Base-by-base conservation (phyloP, 805 yeast genomes). In the Sugiyamaella lignohabitans region DNA sequence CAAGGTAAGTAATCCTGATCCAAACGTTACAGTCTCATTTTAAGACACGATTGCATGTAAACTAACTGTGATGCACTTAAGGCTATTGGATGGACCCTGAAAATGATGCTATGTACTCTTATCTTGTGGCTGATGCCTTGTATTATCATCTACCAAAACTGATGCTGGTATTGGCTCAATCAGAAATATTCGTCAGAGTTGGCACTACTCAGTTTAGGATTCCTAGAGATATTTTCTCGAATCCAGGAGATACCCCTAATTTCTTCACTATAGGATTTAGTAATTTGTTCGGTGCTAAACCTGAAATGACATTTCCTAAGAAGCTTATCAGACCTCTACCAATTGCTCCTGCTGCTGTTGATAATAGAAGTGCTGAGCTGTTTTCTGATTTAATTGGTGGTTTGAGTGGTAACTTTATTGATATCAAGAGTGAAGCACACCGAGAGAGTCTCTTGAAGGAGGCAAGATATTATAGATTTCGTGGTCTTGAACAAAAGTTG, bases 261-360 rank as follows among this genome's bases (percentile, higher is more conserved):
- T 87, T 73, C 62, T 85, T 88, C 65, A 74, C 83, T 8, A 67
- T 87, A 32, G 75, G 84, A 2, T 73, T 71, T 56, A 75, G 76
- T 29, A 67, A 79, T 1, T 60, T 80, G 18, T 68, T 78, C 49
- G 44, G 43, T 16, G 20, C 30, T 3, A 17, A 27, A 14, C 40
- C 43, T 18, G 40, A 19, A 11, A 74, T 20, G 67, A 69, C 17
- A 53, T 69, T 8, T 64, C 64, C 45, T 46, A 52, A 27, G 54
- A 69, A 73, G 32, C 63, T 81, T 54, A 63, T 84, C 2, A 66
- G 96, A 34, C 96, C 96, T 0, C 95, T 95, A 2, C 87, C 93
- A 1, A 74, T 78, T 48, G 72, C 77, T 6, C 84, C 85, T 0
- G 69, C 80, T 2, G 69, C 72, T 1, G 73, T 73, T 2, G 64